Evolutionary conservation across 2,329 filamentous ascomycete genomes (phyloP), one percentile per base, ranked within the genome.

Genomic region (Cladophialophora psammophila): DNA sequence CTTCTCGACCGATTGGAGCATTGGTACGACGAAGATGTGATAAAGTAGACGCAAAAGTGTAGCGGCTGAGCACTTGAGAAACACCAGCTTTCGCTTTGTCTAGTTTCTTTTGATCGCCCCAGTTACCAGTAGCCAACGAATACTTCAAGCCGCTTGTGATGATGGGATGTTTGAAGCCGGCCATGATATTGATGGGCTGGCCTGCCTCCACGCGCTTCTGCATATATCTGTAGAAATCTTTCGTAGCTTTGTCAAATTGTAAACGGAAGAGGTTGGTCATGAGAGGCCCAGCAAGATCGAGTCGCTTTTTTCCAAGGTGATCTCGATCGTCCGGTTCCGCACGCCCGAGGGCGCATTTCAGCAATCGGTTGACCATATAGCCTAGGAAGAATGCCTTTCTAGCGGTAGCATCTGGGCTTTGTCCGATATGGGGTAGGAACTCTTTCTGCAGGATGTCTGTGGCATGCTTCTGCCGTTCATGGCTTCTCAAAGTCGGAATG

Each of bases 91-190:
- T 98, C 1, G 94, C 92, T 73, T 91, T 94, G 74, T 92, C 91
- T 20, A 95, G 94, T 84, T 98, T 99, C 86, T 98, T 99, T 83
- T 99, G 95, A 72, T 99, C 95, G 76, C 95, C 96, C 96, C 95
- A 99, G 81, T 99, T 99, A 72, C 95, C 95, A 13, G 95, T 99
- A 32, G 95, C 94, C 69, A 99, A 85, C 60, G 95, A 97, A 80
- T 99, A 99, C 78, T 97, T 97, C 72, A 99, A 82, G 58, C 94
- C 95, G 76, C 95, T 96, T 20, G 94, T 96, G 72, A 99, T 86
- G 20, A 95, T 97, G 69, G 89, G 91, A 26, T 91, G 90, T 82
- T 97, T 98, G 75, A 98, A 91, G 72, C 93, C 95, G 66, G 97
- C 87, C 13, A 92, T 92, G 50, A 98, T 83, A 71, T 95, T 95